phyloP scores from a whole-genome alignment of 495 filamentous ascomycete species.

The Aspergillus leporis region DNA sequence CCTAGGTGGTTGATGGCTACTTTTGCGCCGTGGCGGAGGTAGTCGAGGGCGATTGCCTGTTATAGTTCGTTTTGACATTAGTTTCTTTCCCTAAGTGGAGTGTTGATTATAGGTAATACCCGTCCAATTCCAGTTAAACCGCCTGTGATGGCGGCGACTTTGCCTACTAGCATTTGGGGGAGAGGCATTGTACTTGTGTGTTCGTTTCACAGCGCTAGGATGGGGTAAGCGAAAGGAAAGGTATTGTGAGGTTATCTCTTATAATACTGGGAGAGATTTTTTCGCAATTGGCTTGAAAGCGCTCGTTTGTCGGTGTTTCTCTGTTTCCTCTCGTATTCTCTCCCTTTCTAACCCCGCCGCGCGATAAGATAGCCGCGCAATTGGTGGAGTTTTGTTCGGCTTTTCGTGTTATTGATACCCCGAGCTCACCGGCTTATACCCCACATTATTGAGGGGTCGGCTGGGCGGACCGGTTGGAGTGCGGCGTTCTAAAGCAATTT shows the following conservation, averaged over 20 bases:
- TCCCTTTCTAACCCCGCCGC: constrained; percentile 11
- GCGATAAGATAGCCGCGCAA: constrained; percentile 23
- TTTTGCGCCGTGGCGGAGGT: constrained; percentile 66
- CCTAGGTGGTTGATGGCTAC: constrained; percentile 72
- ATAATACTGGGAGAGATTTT: neutral
- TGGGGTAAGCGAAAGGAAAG: neutral
- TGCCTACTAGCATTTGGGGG: constrained; percentile 53
- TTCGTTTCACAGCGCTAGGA: neutral
- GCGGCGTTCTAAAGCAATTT: neutral
- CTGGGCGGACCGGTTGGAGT: neutral
- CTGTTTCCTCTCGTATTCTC: neutral
- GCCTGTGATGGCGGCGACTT: constrained; percentile 75
- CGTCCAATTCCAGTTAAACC: constrained; percentile 76
- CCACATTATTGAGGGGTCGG: neutral
- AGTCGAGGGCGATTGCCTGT: constrained; percentile 68
- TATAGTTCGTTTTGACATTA: neutral
- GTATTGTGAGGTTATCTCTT: neutral
- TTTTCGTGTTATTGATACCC: constrained; percentile 35
- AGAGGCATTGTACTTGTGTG: constrained; percentile 26
- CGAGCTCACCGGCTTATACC: constrained; percentile 22
- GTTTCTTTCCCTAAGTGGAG: neutral
- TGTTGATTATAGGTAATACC: constrained; percentile 18
- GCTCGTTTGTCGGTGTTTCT: neutral
- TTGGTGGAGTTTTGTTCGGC: constrained; percentile 23
- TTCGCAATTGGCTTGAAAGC: neutral